A percentile compares a stretch with the other conserved stretches of the same genome.
phyloP scores from a whole-genome alignment of 495 filamentous ascomycete species.

The Lepidopterella palustris region DNA sequence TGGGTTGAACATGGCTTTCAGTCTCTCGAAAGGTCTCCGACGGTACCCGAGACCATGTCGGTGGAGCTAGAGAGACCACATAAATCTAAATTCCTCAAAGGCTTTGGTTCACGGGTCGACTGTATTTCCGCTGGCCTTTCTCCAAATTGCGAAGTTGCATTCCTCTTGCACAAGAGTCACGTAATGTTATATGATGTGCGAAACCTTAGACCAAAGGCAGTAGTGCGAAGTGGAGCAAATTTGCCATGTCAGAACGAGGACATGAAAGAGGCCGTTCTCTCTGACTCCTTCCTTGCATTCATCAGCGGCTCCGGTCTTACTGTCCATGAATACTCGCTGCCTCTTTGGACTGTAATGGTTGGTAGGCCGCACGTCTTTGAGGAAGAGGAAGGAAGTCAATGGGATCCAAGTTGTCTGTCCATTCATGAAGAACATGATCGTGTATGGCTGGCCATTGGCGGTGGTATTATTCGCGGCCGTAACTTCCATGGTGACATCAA shows the following conservation, averaged over 20 bases:
- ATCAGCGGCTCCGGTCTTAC: not conserved
- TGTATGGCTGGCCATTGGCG: not conserved
- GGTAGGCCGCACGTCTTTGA: not conserved
- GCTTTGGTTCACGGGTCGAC: not conserved
- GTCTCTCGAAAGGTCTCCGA: not conserved
- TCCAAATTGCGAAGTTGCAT: slow-evolving; percentile 1
- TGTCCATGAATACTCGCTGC: not conserved
- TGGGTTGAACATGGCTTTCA: not conserved
- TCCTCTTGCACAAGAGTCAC: not conserved
- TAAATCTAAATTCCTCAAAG: not conserved
- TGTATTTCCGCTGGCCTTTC: not conserved
- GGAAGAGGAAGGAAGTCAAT: not conserved
- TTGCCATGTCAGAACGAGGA: not conserved
- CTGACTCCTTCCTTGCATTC: not conserved
- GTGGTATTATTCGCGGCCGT: not conserved
- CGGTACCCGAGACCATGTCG: not conserved
- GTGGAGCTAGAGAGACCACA: not conserved
- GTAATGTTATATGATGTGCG: not conserved
- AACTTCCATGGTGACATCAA: not conserved
- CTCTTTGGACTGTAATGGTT: not conserved
- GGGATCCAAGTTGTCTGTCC: not conserved
- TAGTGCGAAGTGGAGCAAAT: not conserved
- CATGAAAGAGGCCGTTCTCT: slow-evolving; percentile 1
- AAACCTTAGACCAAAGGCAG: not conserved
- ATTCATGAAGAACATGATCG: not conserved